These are phyloP conservation scores for Osmanthus fragrans DNA, from an alignment of 257 asterid species.

Conservation along the genomic window DNA sequence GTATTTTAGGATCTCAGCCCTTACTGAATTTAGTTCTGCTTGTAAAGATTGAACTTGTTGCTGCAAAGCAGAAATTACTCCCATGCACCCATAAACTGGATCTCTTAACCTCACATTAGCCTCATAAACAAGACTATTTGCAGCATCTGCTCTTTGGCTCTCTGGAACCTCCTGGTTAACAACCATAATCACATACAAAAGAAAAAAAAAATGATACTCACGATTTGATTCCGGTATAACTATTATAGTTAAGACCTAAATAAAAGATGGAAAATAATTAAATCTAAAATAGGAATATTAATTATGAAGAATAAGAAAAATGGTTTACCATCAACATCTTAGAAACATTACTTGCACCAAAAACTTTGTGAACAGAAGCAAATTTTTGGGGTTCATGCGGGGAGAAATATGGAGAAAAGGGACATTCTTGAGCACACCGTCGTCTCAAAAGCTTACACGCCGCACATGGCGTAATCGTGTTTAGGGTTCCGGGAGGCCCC, in stretches of 20 bases:
- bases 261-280: background rate
- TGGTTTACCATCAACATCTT: constrained; percentile 78
- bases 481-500: constrained; percentile 44
- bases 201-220: background rate
- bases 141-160: constrained; percentile 76
- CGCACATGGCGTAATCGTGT: constrained; percentile 84
- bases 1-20: constrained; percentile 60
- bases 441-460: constrained; percentile 88
- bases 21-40: constrained; percentile 54
- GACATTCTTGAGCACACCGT: constrained; percentile 88
- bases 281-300: too few species aligned
- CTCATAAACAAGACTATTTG: constrained; percentile 79
- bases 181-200: background rate
- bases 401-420: constrained; percentile 82
- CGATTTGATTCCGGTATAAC: background rate
- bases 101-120: constrained; percentile 79
- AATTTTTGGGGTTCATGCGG: constrained; percentile 86
- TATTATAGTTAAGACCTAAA: background rate
- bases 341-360: constrained; percentile 94
- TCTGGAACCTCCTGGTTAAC: constrained; percentile 69
- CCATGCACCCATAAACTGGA: constrained; percentile 94
- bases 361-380: constrained; percentile 87
- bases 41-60: constrained; percentile 64
- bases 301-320: background rate
- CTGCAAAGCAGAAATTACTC: constrained; percentile 69